Percentiles rank a stretch among this genome's conserved stretches.
These are phyloP conservation scores for Trypanosoma cruzi DNA, from an alignment of 208 protist species.

Conservation along the genomic window DNA sequence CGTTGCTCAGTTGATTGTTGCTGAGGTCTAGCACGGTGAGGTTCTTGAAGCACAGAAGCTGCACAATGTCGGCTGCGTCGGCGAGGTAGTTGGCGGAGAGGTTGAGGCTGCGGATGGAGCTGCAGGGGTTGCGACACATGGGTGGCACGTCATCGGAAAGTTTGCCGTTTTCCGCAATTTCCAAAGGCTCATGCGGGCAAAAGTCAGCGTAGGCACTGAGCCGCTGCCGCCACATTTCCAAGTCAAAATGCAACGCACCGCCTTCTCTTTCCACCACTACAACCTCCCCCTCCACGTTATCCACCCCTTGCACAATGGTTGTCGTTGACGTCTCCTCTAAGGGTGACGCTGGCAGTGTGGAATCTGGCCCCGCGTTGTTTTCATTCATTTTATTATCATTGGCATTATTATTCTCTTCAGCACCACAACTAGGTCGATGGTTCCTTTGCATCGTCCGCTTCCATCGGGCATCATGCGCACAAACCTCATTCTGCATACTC, in stretches of 20 bases:
- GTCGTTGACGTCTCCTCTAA: conserved; percentile 1
- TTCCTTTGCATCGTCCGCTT: neutral
- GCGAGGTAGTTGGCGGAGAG: conserved; percentile 81
- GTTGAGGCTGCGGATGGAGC: conserved; percentile 83
- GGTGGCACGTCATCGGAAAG: conserved; percentile 27
- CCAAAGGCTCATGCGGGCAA: conserved; percentile 40
- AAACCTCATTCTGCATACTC: conserved; percentile 35
- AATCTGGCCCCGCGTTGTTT: neutral
- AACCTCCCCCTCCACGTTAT: neutral
- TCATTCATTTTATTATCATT: neutral
- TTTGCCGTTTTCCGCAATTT: conserved; percentile 14
- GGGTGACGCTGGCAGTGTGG: neutral
- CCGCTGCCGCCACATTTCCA: conserved; percentile 33
- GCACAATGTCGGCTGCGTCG: conserved; percentile 47
- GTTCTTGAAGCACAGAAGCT: conserved; percentile 72
- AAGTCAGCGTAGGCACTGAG: conserved; percentile 34
- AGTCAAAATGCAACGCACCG: conserved; percentile 6
- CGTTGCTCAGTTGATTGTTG: conserved; percentile 88
- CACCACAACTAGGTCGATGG: neutral
- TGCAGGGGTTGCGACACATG: conserved; percentile 58
- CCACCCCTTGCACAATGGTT: neutral
- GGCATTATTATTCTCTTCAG: too few relatives aligned
- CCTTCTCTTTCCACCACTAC: neutral
- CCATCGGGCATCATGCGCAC: too few relatives aligned
- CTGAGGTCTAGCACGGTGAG: conserved; percentile 91